Evolutionary conservation across 2,329 filamentous ascomycete genomes (phyloP).

Genomic region (Periconia sp.): DNA sequence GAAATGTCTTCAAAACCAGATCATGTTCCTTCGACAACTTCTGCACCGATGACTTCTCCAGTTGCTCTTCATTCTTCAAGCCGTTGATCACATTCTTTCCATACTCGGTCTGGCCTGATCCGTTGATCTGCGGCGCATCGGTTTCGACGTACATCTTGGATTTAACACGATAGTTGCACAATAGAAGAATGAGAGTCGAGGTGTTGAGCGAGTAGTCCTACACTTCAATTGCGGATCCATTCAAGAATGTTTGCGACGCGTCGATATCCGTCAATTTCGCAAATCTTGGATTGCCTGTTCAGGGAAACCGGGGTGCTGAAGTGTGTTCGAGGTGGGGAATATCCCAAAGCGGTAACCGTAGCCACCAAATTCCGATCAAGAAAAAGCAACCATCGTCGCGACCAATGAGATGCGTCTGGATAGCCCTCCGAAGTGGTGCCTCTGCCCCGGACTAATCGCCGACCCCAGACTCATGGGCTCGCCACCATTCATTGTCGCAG

Average conservation of each 20-base stretch:
- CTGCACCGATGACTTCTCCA: conserved; percentile 21
- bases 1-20: conserved; percentile 64
- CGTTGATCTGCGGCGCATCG: conserved; percentile 11
- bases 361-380: conserved; percentile 11
- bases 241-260: background rate
- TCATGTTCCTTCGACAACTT: conserved; percentile 48
- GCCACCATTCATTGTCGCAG: background rate
- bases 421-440: conserved; percentile 3
- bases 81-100: conserved; percentile 30
- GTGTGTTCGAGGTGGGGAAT: background rate
- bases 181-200: background rate
- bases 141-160: conserved; percentile 9
- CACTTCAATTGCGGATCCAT: no score
- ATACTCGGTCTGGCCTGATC: conserved; percentile 25
- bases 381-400: conserved; percentile 2
- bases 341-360: conserved; percentile 17
- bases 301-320: conserved; percentile 16
- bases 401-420: background rate
- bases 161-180: no score
- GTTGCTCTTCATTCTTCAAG: conserved; percentile 29
- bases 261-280: background rate
- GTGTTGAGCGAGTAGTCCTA: no score
- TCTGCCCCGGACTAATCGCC: background rate
- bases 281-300: conserved; percentile 10
- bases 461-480: conserved; percentile 4